Evolutionary conservation across 306 rosid genomes (phyloP).

Genomic region (Astragalus membranaceus): DNA sequence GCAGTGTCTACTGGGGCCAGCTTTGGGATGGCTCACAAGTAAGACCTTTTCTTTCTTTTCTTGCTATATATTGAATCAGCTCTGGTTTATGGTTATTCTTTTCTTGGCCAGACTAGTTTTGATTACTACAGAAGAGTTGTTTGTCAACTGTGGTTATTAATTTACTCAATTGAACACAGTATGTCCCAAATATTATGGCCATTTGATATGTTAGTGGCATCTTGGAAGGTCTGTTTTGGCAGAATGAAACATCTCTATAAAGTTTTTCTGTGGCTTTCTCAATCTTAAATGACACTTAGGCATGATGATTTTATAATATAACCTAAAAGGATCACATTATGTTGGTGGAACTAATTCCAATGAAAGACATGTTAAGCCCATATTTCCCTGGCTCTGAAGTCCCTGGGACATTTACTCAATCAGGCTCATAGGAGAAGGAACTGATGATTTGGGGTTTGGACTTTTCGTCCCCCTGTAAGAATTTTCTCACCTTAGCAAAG

Average conservation of each 20-base stretch:
- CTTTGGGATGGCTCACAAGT: slow-evolving; percentile 99
- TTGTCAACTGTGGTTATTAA: slow-evolving; percentile 7
- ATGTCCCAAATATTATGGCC: neutral
- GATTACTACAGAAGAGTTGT: neutral
- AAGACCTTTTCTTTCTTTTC: neutral
- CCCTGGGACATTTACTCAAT: neutral
- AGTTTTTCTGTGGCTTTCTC: neutral
- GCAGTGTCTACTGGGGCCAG: slow-evolving; percentile 99
- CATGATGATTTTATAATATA: slow-evolving; percentile 2
- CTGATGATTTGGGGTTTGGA: neutral
- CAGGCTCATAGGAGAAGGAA: neutral
- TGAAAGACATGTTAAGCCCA: neutral
- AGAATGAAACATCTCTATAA: neutral
- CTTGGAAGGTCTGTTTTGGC: neutral
- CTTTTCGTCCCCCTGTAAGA: neutral
- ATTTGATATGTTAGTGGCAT: neutral
- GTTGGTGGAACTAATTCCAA: neutral
- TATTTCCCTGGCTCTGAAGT: neutral
- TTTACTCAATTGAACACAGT: neutral
- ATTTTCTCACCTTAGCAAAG: neutral
- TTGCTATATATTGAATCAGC: neutral
- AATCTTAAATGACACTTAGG: neutral
- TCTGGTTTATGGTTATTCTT: neutral
- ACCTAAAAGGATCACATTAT: neutral
- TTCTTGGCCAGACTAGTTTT: neutral